These are phyloP conservation scores for Xylariaceae sp. DNA, from an alignment of 2,329 filamentous ascomycete genomes.

Conservation along the genomic window DNA sequence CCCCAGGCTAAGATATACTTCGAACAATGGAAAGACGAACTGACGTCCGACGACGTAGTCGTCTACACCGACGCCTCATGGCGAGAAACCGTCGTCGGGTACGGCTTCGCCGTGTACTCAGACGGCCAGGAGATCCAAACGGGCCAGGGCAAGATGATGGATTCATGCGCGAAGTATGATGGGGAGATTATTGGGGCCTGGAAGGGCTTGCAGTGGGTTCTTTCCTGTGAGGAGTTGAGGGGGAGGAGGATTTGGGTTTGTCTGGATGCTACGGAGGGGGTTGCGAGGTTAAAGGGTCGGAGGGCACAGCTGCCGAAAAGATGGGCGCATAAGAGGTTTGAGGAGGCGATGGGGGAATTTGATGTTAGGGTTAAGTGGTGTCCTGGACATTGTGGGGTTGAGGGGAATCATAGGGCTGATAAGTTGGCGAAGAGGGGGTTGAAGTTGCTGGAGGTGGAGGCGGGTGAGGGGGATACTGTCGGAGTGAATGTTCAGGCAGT, in stretches of 20 bases:
- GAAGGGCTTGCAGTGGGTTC: no score
- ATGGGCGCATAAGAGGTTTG: no score
- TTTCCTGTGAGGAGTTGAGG: no score
- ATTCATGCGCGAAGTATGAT: not conserved
- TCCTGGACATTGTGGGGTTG: not conserved
- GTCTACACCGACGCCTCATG: not conserved
- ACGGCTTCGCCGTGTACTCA: not conserved
- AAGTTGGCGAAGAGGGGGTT: not conserved
- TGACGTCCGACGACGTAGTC: not conserved
- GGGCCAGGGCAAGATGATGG: not conserved
- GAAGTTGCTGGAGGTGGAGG: not conserved
- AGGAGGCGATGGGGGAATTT: no score
- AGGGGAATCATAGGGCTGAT: not conserved
- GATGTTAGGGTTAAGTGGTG: not conserved
- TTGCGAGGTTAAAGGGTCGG: no score
- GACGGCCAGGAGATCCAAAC: not conserved
- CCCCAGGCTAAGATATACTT: not conserved
- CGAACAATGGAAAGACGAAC: not conserved
- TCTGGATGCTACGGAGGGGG: no score
- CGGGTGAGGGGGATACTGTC: no score
- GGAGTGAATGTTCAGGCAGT: no score
- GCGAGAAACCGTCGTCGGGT: no score
- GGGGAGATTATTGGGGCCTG: not conserved
- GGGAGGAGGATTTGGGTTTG: no score
- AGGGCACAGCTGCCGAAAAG: no score